A percentile compares a stretch with the other conserved stretches of the same genome.
phyloP scores from a whole-genome alignment of 208 protist genomes.

The Acanthamoeba healyi region DNA sequence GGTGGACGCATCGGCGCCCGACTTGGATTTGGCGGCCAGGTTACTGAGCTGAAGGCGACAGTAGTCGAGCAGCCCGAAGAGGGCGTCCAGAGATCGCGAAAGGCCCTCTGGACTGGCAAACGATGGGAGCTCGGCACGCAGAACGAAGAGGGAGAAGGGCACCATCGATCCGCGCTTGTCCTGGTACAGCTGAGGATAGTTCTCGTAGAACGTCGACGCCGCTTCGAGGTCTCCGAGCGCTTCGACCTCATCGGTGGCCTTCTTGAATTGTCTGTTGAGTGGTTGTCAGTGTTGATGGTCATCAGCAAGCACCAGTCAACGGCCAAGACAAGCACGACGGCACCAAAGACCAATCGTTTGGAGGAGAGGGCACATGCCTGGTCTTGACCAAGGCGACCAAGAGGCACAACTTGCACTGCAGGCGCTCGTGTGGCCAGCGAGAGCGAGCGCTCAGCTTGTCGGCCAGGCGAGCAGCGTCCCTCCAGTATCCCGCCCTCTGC shows the following conservation, averaged over 20 bases:
- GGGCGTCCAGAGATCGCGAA: neutral
- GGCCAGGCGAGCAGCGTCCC: constrained; percentile 11
- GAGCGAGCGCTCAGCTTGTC: constrained; percentile 30
- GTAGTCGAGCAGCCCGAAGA: constrained; percentile 30
- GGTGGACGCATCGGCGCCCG: neutral
- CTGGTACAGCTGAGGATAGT: constrained; percentile 48
- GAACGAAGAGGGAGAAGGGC: constrained; percentile 49
- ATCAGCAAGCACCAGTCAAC: too few species aligned
- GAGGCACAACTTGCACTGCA: constrained; percentile 56
- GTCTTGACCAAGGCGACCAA: constrained; percentile 18
- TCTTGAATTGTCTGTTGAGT: neutral
- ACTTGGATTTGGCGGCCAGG: neutral
- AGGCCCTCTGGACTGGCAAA: constrained; percentile 8
- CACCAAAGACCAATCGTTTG: too few species aligned
- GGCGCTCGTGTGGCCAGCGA: constrained; percentile 18
- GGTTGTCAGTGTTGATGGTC: neutral
- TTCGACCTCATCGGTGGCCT: neutral
- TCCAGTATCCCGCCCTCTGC: constrained; percentile 4
- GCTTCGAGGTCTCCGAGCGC: constrained; percentile 17
- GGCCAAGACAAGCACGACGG: too few species aligned
- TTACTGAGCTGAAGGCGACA: neutral
- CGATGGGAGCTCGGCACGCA: constrained; percentile 64
- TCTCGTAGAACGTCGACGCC: constrained; percentile 44
- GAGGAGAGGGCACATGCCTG: neutral
- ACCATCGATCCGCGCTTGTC: constrained; percentile 61